Conservation (phyloP, 1,284 basidiomycete species). For the Porogramme epimiltina region DNA sequence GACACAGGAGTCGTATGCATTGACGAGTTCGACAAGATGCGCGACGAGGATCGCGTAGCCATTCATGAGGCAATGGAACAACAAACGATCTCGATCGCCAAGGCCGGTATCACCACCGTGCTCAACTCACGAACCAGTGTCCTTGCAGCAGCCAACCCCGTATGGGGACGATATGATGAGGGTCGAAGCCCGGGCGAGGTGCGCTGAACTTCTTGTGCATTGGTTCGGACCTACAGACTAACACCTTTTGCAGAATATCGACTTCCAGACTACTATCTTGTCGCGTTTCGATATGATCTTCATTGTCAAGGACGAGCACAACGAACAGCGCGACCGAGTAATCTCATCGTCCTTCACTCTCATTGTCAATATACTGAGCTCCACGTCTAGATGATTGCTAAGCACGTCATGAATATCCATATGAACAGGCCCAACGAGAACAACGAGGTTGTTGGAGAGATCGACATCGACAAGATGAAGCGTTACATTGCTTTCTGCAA, state of each 20-base stretch:
- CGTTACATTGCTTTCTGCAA: slow-evolving; percentile 97
- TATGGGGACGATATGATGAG: slow-evolving; percentile 98
- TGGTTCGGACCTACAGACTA: too few species aligned
- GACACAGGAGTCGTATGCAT: slow-evolving; percentile 99
- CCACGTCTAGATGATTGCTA: slow-evolving; percentile 93
- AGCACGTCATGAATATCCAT: slow-evolving; percentile 98
- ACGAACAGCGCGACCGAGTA: slow-evolving; percentile 90
- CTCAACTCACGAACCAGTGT: slow-evolving; percentile 96
- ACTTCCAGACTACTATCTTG: slow-evolving; percentile 98
- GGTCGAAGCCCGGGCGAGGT: slow-evolving; percentile 96
- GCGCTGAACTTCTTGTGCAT: slow-evolving; percentile 13
- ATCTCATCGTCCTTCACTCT: too few species aligned
- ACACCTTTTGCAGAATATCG: slow-evolving; percentile 75
- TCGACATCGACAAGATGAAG: slow-evolving; percentile 98
- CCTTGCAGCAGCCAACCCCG: slow-evolving; percentile 97
- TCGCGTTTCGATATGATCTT: slow-evolving; percentile 99
- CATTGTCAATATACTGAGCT: too few species aligned
- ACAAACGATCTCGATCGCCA: slow-evolving; percentile 99
- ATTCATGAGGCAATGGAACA: slow-evolving; percentile 99
- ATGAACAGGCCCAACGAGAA: slow-evolving; percentile 85
- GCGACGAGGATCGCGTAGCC: slow-evolving; percentile 97
- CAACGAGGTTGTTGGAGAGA: slow-evolving; percentile 82
- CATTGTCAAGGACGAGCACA: slow-evolving; percentile 98
- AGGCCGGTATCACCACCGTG: slow-evolving; percentile 98
- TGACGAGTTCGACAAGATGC: slow-evolving; percentile 99